Percentiles rank a stretch among this genome's conserved stretches.
Conservation (phyloP, 1,139 yeast species). For the Lodderomyces elongisporus region DNA sequence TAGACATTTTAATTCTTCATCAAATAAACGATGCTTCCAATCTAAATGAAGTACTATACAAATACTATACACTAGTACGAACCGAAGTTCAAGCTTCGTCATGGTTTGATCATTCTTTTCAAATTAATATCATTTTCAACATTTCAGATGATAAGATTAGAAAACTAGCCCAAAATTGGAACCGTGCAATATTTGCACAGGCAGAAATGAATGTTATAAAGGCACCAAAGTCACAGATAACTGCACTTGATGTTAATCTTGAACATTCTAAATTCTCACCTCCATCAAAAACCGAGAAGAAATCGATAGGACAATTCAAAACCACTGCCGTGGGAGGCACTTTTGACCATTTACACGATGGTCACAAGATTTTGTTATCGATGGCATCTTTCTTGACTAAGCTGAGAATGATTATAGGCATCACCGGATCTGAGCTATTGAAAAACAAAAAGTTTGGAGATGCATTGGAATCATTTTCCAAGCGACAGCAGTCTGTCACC, state of each 20-base stretch:
- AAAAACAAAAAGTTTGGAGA: constrained; percentile 70
- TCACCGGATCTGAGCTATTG: constrained; percentile 75
- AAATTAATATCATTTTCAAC: constrained; percentile 32
- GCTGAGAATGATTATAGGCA: constrained; percentile 62
- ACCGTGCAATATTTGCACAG: constrained; percentile 6
- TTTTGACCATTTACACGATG: constrained; percentile 94
- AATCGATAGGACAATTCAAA: constrained; percentile 5
- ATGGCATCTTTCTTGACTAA: constrained; percentile 62
- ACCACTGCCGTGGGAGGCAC: constrained; percentile 84
- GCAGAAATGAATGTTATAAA: constrained; percentile 3
- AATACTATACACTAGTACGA: constrained; percentile 25
- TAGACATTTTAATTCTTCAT: constrained; percentile 24
- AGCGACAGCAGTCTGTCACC: constrained; percentile 44
- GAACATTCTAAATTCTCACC: not conserved
- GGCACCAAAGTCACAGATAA: not conserved
- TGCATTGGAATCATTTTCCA: constrained; percentile 53
- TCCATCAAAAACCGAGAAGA: not conserved
- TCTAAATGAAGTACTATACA: constrained; percentile 24
- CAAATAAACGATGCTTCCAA: constrained; percentile 17
- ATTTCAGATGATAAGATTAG: constrained; percentile 2
- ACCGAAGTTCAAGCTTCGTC: constrained; percentile 13
- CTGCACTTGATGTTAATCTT: not conserved
- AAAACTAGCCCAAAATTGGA: constrained; percentile 6
- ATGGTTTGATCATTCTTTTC: constrained; percentile 20
- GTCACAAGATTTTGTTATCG: constrained; percentile 82